Base-by-base conservation (phyloP, 805 yeast genomes). In the Yarrowia bubula region DNA sequence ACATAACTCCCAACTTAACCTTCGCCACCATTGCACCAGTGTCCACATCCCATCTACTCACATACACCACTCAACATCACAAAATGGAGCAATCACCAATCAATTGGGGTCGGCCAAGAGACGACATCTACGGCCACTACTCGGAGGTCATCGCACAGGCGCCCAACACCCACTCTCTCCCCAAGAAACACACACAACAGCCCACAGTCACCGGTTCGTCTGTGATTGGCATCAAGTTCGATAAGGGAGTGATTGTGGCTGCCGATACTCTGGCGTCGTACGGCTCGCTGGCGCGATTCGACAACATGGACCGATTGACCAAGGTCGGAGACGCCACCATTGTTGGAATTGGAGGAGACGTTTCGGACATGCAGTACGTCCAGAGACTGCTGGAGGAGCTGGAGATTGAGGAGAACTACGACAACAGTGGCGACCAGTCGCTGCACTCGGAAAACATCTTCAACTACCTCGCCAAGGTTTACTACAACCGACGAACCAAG, bases 191-290 rank as follows among this genome's bases (percentile, higher is more conserved):
- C 76, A 93, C 99, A 2, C 96, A 90, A 75, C 91, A 87, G 74
- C 99, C 99, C 55, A 88, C 90, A 70, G 90, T 95, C 67, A 95
- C 99, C 13, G 98, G 99, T 74, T 90, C 98, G 0, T 91, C 97
- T 39, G 99, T 95, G 22, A 82, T 95, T 70, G 96, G 95, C 8
- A 83, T 93, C 77, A 95, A 92, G 78, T 95, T 87, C 80, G 81
- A 89, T 68, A 89, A 88, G 70, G 99, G 99, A 43, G 87, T 95
- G 51, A 84, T 95, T 42, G 81, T 95, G 77, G 98, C 99, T 1
- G 98, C 99, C 5, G 99, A 95, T 75, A 90, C 90, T 71, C 78
- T 93, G 76, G 82, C 80, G n/a, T 88, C 98, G 0, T 95, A 93
- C 75, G 99, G 99, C 0, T 91, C 98, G 1, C 80, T 95, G 69